Conservation (phyloP, 2,329 filamentous ascomycete genomes). For the Microsporum canis region DNA sequence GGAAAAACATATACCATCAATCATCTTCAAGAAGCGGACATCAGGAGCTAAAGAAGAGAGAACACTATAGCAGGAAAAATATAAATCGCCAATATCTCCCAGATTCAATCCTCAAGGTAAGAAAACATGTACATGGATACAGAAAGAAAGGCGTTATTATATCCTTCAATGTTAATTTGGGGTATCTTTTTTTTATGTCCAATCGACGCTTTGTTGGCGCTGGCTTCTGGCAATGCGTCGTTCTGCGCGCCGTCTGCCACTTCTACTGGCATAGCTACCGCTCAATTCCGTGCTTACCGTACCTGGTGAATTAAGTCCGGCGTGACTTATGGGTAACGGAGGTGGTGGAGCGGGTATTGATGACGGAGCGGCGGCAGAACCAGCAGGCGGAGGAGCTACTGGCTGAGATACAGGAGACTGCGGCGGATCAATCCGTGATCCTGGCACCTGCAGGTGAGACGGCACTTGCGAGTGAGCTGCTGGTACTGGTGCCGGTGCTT, state of each 20-base stretch:
- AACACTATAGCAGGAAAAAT: not conserved
- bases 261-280: slow-evolving; percentile 43
- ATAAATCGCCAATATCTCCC: not conserved
- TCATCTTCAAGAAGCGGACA: not conserved
- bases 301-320: slow-evolving; percentile 33
- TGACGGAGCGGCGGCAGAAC: slow-evolving; percentile 2
- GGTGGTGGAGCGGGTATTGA: slow-evolving; percentile 19
- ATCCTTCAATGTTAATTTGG: not conserved
- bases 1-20: not conserved
- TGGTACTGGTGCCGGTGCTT: not conserved
- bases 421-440: not conserved
- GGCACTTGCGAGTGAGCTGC: not conserved
- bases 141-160: not conserved
- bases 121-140: not conserved
- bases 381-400: not conserved
- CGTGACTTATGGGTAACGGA: slow-evolving; percentile 18
- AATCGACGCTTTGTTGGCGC: slow-evolving; percentile 39
- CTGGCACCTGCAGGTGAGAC: not conserved
- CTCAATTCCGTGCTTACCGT: slow-evolving; percentile 40
- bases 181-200: slow-evolving; percentile 16
- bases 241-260: slow-evolving; percentile 43
- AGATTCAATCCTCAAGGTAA: not conserved
- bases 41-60: not conserved
- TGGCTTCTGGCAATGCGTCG: slow-evolving; percentile 37
- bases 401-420: not conserved